Base-by-base conservation (phyloP, 2,329 filamentous ascomycete genomes). In the Fusarium subglutinans region DNA sequence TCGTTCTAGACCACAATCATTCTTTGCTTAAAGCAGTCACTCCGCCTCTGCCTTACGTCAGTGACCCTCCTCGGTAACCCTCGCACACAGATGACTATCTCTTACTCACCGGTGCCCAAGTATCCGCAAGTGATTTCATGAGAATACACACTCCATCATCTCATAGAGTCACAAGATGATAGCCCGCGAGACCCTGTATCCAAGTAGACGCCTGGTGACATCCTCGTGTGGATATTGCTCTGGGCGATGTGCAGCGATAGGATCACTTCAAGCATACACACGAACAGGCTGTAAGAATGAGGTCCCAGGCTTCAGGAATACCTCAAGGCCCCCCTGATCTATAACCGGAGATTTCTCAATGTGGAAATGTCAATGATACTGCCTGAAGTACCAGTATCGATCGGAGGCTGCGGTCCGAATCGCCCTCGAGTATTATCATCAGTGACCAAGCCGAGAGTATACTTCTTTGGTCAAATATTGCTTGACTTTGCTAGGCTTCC, bases 131-230 rank as follows among this genome's bases (percentile, higher is more conserved):
- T 6, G 6, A 20, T 5, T 30, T 18, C 22, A 2, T 15, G 5
- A 37, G 7, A 5, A n/a, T 5, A 18, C 15, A 6, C 18, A 20
- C 6, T 8, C 3, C 2, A 5, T 51, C 20, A 18, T 37, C 20
- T 22, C 22, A 11, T 28, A 3, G 1, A n/a, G 4, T 3, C 6
- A 2, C 2, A 11, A 1, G 12, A 11, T 28, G 4, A 9, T 1
- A 18, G 14, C 18, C 1, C 24, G 2, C 4, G 5, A 30, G 17
- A 38, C 30, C 1, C 3, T 17, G 13, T 3, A n/a, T 4, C 20
- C 13, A 38, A 9, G 5, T 1, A 35, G 43, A 24, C 12, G 24
- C 33, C 24, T 38, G 43, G n/a, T 45, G 20, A 20, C 37, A 41
- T 55, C 26, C 37, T 28, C 8, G 3, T 41, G 38, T 41, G 51